Base-by-base conservation (phyloP, 2,329 filamentous ascomycete species). In the Pyricularia grisea region DNA sequence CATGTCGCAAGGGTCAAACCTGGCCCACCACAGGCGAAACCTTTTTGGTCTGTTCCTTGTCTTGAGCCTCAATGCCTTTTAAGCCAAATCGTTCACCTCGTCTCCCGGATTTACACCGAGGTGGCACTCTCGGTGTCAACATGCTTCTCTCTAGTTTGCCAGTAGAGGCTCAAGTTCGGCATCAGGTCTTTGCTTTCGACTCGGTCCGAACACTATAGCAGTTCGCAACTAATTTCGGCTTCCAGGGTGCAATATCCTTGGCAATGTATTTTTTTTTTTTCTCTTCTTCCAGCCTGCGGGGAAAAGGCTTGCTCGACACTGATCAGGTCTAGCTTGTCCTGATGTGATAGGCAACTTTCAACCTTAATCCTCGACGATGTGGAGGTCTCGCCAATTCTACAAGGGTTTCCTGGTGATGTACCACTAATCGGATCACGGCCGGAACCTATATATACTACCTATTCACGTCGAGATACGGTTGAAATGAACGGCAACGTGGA, bases 381-480 rank as follows among this genome's bases (percentile, higher is more conserved):
- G 58, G 58, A 61, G 58, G n/a, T 61, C 58, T 61, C 25, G n/a
- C 25, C 58, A 23, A 61, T 14, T 23, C 23, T 61, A 61, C 58
- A 61, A 61, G 58, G 58, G 27, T 61, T 61, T 23, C 23, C 58
- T 61, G 25, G 58, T 61, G 11, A 27, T 27, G 58, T 61, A 36
- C 58, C 58, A 61, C 58, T 61, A 61, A 61, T 61, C 58, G 58
- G 58, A 61, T 61, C n/a, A 27, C 58, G 58, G 58, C 58, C 58
- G 58, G 58, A 61, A 23, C 58, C 42, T 50, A 50, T 50, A 50
- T 61, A 61, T 61, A 61, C 33, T 36, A 36, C 33, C 33, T 36
- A 36, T 12, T 14, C 33, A 36, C 58, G 25, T 61, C 6, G 58
- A 61, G 58, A 61, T 23, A 61, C 12, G 36, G n/a, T 23, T 61